Evolutionary conservation across 192 early-diverging fungal genomes (phyloP), one percentile per base, ranked within the genome.

Genomic region (Bifiguratus adelaidae): DNA sequence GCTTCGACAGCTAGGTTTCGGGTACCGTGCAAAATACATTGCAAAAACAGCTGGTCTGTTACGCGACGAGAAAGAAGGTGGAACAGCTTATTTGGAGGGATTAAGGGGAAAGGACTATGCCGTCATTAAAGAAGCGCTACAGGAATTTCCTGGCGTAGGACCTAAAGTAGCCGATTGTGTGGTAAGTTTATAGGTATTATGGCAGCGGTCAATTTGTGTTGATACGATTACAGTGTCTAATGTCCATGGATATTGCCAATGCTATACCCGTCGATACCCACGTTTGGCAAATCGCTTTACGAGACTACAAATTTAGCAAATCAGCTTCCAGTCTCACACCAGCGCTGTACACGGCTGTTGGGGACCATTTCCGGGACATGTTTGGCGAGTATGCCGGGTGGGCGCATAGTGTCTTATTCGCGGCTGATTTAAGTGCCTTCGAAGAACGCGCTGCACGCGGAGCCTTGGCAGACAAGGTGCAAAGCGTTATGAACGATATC

Each of bases 161-260:
- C 93, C 92, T 2, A 99, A 99, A 61, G 92, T 99, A 5, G 95
- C 95, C 0, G 95, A 99, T 59, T 99, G 95, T 51, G 78, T 99
- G 28, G 74, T 76, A 74, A 46, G 60, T 25, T 16, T 4, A n/a
- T 19, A 6, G 15, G 5, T 52, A 25, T 55, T 23, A 0, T 19
- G 8, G 8, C n/a, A 33, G 8, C n/a, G 7, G 20, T 26, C 33
- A 16, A 2, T 29, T 28, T 19, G 4, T 28, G 7, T n/a, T n/a
- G 11, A 33, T 16, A 37, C 15, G 18, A 12, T 38, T 3, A 23
- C 47, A 76, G 49, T 82, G 82, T 40, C 69, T 99, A 32, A 91
- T 92, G 87, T 82, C 85, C 3, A 64, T 99, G 35, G 91, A 95
- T 65, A 91, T 94, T 42, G 51, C 56, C 0, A 72, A 78, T 8